phyloP scores from a whole-genome alignment of 1,284 basidiomycete genomes.

The Apiotrichum laibachii region DNA sequence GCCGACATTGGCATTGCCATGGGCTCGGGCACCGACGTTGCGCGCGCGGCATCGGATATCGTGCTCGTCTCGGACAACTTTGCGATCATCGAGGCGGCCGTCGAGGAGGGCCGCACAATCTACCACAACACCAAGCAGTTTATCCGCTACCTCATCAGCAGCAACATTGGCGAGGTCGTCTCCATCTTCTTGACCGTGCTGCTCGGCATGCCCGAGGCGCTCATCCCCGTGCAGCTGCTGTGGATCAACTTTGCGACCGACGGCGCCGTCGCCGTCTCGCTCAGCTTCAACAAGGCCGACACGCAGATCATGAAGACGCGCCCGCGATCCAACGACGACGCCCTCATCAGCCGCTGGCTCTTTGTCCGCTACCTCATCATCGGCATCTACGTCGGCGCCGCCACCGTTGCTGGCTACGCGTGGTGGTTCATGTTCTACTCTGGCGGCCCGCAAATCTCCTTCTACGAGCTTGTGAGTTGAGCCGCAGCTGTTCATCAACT shows the following conservation, averaged over 20 bases:
- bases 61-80: conserved; percentile 67
- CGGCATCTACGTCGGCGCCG: conserved; percentile 88
- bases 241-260: conserved; percentile 71
- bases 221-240: conserved; percentile 95
- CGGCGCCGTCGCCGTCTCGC: conserved; percentile 94
- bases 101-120: conserved; percentile 94
- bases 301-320: conserved; percentile 93
- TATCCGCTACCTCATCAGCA: conserved; percentile 65
- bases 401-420: conserved; percentile 93
- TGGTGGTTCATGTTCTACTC: conserved; percentile 98
- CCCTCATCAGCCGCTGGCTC: conserved; percentile 86
- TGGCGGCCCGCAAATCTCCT: conserved; percentile 87
- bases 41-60: conserved; percentile 97
- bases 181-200: conserved; percentile 96
- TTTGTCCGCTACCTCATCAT: conserved; percentile 94
- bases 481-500: background rate
- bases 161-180: conserved; percentile 97
- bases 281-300: conserved; percentile 96
- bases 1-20: conserved; percentile 99
- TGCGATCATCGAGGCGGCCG: conserved; percentile 88
- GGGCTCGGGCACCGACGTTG: conserved; percentile 98
- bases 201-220: conserved; percentile 95
- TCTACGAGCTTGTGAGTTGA: conserved; percentile 77
- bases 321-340: conserved; percentile 82
- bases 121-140: conserved; percentile 99